These are phyloP conservation scores for Prunus dulcis DNA, from an alignment of 306 rosid genomes.

Conservation along the genomic window DNA sequence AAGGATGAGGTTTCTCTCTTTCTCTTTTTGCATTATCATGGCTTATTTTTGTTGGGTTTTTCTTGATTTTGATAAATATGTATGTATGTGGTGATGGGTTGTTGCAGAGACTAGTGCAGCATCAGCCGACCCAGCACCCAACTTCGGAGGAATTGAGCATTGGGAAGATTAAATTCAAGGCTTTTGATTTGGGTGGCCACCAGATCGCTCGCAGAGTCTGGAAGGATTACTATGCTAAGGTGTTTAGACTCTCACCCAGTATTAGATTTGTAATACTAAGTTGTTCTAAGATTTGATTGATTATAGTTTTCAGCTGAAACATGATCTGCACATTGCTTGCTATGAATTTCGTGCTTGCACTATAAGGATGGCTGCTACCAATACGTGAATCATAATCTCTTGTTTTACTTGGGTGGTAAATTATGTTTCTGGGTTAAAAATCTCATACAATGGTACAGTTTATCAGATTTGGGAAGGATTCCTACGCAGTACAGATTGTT, in stretches of 20 bases:
- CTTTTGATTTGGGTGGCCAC: conserved; percentile 94
- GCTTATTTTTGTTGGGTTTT: neutral
- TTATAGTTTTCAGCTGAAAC: neutral
- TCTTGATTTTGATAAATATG: neutral
- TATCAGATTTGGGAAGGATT: neutral
- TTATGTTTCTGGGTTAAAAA: neutral
- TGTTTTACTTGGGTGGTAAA: neutral
- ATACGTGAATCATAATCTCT: neutral
- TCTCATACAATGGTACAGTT: neutral
- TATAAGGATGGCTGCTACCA: too few relatives aligned
- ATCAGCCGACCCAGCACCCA: conserved; percentile 89
- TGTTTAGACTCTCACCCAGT: conserved; percentile 1
- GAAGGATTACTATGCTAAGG: conserved; percentile 98
- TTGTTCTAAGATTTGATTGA: neutral
- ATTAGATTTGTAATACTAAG: neutral
- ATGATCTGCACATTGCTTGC: neutral
- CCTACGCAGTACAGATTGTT: neutral
- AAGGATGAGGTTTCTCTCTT: conserved; percentile 78
- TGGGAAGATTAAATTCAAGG: conserved; percentile 91
- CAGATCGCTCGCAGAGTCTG: conserved; percentile 93
- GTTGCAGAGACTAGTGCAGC: conserved; percentile 89
- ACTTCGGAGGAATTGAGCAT: conserved; percentile 94
- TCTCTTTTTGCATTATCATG: neutral
- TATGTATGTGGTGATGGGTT: neutral
- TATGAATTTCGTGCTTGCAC: neutral